Evolutionary conservation across 1,139 yeast species (phyloP).

Genomic region (Debaryomyces fabryi): DNA sequence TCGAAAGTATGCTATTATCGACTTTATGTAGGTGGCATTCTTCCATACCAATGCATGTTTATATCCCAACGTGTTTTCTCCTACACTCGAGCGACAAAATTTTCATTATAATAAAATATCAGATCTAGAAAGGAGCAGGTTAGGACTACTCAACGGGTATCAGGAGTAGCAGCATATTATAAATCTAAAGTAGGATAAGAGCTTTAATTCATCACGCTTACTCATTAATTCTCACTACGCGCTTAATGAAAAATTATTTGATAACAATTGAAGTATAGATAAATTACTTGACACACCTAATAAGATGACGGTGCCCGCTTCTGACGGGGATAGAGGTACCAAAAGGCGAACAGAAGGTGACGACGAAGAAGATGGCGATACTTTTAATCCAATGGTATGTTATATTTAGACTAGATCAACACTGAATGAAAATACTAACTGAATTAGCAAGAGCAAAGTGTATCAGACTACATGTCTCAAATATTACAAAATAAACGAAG

Average conservation of each 20-base stretch:
- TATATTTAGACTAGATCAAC: not conserved
- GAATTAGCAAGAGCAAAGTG: slow-evolving; percentile 15
- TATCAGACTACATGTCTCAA: slow-evolving; percentile 20
- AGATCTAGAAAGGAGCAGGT: not conserved
- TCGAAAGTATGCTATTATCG: no score
- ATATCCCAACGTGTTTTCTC: not conserved
- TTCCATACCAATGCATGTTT: not conserved
- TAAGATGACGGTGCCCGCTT: slow-evolving; percentile 6
- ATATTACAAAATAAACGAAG: slow-evolving; percentile 17
- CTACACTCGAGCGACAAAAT: not conserved
- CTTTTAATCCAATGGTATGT: slow-evolving; percentile 18
- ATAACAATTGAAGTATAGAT: not conserved
- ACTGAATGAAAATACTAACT: slow-evolving; percentile 13
- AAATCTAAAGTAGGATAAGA: not conserved
- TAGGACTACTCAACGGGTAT: not conserved
- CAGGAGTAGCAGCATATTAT: not conserved
- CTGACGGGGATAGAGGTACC: slow-evolving; percentile 6
- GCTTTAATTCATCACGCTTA: not conserved
- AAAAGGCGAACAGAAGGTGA: not conserved
- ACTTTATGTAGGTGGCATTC: no score
- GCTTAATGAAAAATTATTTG: slow-evolving; percentile 1
- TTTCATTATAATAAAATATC: no score
- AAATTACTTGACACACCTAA: not conserved
- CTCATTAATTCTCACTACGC: not conserved
- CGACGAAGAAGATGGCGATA: not conserved